A percentile compares a stretch with the other conserved stretches of the same genome.
These are phyloP conservation scores for Mrakia frigida DNA, from an alignment of 768 basidiomycete genomes.

Conservation along the genomic window DNA sequence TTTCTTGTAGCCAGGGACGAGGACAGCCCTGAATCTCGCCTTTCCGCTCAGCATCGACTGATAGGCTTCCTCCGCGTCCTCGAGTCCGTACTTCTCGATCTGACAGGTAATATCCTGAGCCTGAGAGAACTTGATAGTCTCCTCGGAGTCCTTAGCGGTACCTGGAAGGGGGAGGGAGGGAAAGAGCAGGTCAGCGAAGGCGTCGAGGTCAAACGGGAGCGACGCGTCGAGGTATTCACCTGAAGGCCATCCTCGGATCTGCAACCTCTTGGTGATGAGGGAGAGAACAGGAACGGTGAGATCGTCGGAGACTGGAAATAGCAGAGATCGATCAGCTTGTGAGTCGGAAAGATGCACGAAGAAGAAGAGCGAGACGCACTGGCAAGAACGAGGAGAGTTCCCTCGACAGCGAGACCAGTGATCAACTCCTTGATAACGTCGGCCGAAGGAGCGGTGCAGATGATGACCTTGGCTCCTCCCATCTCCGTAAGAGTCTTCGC, in stretches of 20 bases:
- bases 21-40: too few relatives aligned
- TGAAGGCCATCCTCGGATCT: conserved; percentile 35
- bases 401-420: conserved; percentile 33
- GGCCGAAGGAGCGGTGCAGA: conserved; percentile 42
- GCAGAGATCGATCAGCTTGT: too few relatives aligned
- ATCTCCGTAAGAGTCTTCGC: conserved; percentile 38
- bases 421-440: conserved; percentile 33
- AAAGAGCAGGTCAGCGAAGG: not conserved
- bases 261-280: conserved; percentile 33
- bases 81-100: conserved; percentile 32
- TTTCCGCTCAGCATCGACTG: conserved; percentile 28
- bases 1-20: too few relatives aligned
- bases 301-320: not conserved
- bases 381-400: conserved; percentile 33
- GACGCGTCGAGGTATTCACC: not conserved
- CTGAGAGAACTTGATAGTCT: conserved; percentile 33
- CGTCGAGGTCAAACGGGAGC: not conserved
- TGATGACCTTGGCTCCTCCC: conserved; percentile 46
- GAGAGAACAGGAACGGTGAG: conserved; percentile 9
- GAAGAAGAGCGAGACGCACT: too few relatives aligned
- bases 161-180: not conserved
- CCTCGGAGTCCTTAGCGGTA: conserved; percentile 32
- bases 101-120: conserved; percentile 30
- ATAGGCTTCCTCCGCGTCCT: conserved; percentile 33
- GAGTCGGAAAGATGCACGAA: too few relatives aligned